Evolutionary conservation across 179 eudicot species (phyloP).

Genomic region (Vitellaria paradoxa): DNA sequence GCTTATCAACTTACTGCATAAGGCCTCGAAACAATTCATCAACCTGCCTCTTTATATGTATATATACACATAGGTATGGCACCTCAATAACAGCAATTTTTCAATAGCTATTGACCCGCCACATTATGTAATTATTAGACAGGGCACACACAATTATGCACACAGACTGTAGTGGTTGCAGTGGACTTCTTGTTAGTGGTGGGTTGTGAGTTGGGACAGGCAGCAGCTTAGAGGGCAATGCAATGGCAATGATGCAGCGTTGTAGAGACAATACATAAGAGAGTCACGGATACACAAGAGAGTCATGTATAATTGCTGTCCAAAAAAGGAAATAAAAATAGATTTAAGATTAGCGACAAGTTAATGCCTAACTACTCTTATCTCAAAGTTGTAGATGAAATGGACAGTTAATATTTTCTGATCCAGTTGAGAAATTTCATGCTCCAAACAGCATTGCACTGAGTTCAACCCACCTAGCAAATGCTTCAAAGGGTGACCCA

Average conservation of each 20-base stretch:
- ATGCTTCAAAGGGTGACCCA: neutral
- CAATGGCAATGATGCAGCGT: neutral
- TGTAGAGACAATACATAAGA: neutral
- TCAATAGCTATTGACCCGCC: neutral
- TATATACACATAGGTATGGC: neutral
- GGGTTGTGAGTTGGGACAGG: neutral
- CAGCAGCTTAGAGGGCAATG: neutral
- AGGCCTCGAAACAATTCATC: neutral
- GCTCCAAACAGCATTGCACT: neutral
- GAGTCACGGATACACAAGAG: neutral
- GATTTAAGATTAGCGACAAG: neutral
- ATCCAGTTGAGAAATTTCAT: constrained; percentile 1
- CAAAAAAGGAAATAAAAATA: neutral
- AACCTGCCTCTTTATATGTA: neutral
- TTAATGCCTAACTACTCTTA: neutral
- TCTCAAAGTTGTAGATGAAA: constrained; percentile 7
- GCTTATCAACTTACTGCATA: neutral
- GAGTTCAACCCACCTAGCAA: neutral
- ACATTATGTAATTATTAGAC: neutral
- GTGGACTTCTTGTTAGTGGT: neutral
- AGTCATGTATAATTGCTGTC: neutral
- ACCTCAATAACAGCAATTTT: neutral
- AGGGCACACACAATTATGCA: neutral
- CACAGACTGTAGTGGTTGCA: neutral
- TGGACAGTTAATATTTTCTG: neutral